A percentile compares a stretch with the other conserved stretches of the same genome.
Conservation (phyloP, 257 asterid genomes). For the Mentha longifolia region DNA sequence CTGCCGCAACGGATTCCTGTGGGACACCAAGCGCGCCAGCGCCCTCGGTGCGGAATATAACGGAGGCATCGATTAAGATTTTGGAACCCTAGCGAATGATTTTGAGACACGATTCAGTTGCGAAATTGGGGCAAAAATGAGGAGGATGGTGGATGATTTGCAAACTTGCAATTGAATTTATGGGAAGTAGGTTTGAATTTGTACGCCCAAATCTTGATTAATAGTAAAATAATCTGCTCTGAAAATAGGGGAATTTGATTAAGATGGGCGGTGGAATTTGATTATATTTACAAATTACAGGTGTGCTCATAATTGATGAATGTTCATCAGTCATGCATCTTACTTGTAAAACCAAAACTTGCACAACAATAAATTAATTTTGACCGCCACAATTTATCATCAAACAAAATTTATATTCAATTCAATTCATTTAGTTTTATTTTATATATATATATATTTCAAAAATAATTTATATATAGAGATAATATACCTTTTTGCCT, state of each 20-base stretch:
- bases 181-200: not conserved
- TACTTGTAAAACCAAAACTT: not conserved
- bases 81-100: constrained; percentile 29
- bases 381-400: too few species aligned
- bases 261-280: not conserved
- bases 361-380: not conserved
- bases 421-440: too few species aligned
- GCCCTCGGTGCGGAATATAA: constrained; percentile 53
- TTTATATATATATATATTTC: too few species aligned
- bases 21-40: constrained; percentile 47
- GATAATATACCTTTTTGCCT: too few species aligned
- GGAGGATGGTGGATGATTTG: not conserved
- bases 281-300: not conserved
- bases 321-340: not conserved
- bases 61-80: constrained; percentile 50
- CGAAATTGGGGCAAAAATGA: constrained; percentile 19
- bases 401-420: too few species aligned
- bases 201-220: not conserved
- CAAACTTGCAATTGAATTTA: constrained; percentile 19
- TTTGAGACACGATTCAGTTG: constrained; percentile 4
- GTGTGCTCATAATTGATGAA: not conserved
- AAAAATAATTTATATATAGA: too few species aligned
- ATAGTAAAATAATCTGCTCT: not conserved
- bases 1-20: constrained; percentile 43
- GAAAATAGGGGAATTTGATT: not conserved